phyloP scores from a whole-genome alignment of 2,329 filamentous ascomycete genomes.

The Pestalotiopsis sp. region DNA sequence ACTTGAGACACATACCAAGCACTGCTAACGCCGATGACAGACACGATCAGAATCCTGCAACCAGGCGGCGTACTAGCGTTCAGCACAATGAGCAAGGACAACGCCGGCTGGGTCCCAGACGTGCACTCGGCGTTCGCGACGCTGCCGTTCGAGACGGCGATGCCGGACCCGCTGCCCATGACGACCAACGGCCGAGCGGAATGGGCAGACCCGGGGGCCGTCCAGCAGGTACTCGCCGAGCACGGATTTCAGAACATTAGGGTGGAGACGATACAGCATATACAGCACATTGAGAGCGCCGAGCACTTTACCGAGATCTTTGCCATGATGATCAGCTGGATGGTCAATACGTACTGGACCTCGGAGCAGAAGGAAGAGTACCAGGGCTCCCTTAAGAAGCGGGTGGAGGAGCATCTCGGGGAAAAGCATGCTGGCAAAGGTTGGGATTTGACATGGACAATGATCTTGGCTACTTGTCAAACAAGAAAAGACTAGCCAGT shows the following conservation, averaged over 20 bases:
- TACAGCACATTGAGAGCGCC: conserved; percentile 32
- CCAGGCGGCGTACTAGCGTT: conserved; percentile 42
- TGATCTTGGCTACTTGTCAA: conserved; percentile 29
- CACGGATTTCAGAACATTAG: conserved; percentile 42
- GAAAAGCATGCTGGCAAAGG: conserved; percentile 39
- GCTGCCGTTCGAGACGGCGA: conserved; percentile 42
- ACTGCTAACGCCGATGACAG: conserved; percentile 22
- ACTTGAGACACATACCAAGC: not conserved
- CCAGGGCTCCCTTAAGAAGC: conserved; percentile 31
- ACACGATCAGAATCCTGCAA: conserved; percentile 41
- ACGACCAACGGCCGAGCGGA: conserved; percentile 40
- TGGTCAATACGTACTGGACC: conserved; percentile 40
- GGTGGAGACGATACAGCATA: conserved; percentile 32
- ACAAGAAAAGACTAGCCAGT: conserved; percentile 4
- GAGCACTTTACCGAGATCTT: conserved; percentile 38
- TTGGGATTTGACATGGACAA: conserved; percentile 38
- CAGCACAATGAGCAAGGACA: conserved; percentile 35
- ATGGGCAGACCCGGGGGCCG: conserved; percentile 43
- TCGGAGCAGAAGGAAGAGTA: conserved; percentile 43
- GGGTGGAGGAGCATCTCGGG: conserved; percentile 35
- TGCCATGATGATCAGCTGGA: conserved; percentile 41
- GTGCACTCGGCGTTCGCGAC: conserved; percentile 40
- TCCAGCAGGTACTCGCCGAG: conserved; percentile 36
- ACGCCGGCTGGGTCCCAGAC: conserved; percentile 39
- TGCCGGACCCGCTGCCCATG: conserved; percentile 36